phyloP scores from a whole-genome alignment of 2,329 filamentous ascomycete species.

The Metarhizium sp. region DNA sequence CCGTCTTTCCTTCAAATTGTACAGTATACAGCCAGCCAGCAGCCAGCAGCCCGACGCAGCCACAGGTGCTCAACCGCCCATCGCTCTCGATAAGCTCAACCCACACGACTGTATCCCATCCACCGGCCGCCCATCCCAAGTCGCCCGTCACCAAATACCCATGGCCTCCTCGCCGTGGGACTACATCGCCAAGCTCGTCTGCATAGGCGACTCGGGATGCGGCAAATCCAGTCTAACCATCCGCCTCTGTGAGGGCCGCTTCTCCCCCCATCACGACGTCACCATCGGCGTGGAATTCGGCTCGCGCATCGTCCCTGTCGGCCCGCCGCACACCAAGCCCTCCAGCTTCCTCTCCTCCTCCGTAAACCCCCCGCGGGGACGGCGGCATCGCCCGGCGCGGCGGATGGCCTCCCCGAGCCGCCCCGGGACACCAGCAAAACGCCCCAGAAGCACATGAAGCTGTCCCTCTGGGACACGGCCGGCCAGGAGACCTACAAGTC shows the following conservation, averaged over 20 bases:
- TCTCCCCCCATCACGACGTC: constrained; percentile 89
- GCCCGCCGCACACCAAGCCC: constrained; percentile 59
- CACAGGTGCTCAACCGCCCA: not conserved
- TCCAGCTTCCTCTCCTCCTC: constrained; percentile 19
- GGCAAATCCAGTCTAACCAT: constrained; percentile 93
- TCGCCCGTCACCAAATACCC: constrained; percentile 4
- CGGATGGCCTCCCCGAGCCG: constrained; percentile 44
- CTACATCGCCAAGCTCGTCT: constrained; percentile 98
- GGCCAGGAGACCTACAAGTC: constrained; percentile 97
- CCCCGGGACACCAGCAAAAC: constrained; percentile 28
- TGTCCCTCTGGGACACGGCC: constrained; percentile 90
- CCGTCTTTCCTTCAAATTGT: too few species aligned
- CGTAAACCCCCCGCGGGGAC: constrained; percentile 3
- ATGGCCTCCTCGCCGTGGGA: constrained; percentile 75
- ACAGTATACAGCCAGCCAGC: too few species aligned
- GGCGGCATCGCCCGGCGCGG: not conserved
- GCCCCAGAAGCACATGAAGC: constrained; percentile 75
- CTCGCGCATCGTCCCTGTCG: constrained; percentile 83
- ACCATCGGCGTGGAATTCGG: constrained; percentile 97
- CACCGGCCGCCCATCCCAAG: too few species aligned
- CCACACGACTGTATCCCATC: too few species aligned
- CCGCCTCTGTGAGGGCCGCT: constrained; percentile 91
- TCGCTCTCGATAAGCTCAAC: too few species aligned
- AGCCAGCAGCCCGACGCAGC: not conserved
- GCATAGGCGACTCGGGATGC: constrained; percentile 91